Conservation (phyloP, 2,329 filamentous ascomycete genomes). For the Alternaria brassicicola region DNA sequence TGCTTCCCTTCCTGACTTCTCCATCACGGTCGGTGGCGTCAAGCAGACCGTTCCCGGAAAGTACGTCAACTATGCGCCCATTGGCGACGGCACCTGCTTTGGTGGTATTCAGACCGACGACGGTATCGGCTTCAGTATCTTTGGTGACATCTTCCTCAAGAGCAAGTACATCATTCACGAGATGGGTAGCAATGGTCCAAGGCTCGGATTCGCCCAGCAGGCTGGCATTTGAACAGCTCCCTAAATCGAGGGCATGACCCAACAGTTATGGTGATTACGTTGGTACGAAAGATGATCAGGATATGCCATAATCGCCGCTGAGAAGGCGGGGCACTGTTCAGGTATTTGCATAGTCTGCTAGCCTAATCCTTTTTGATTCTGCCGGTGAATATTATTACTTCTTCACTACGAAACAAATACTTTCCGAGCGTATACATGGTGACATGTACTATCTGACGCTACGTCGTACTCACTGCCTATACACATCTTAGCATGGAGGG, state of each 20-base stretch:
- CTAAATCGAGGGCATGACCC: not conserved
- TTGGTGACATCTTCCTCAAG: conserved; percentile 83
- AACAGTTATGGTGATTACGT: not conserved
- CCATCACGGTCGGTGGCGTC: conserved; percentile 57
- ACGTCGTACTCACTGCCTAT: not conserved
- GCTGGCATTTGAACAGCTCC: conserved; percentile 27
- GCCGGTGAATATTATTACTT: not conserved
- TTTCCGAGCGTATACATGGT: not conserved
- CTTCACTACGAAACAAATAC: not conserved
- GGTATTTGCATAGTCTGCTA: not conserved
- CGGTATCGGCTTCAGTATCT: conserved; percentile 68
- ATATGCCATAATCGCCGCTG: not conserved
- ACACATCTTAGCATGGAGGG: not conserved
- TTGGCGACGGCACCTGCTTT: conserved; percentile 63
- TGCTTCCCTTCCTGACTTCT: conserved; percentile 60
- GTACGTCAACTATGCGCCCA: conserved; percentile 61
- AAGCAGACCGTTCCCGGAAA: conserved; percentile 59
- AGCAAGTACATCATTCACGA: conserved; percentile 71
- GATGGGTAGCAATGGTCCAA: conserved; percentile 38
- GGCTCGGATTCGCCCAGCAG: conserved; percentile 55
- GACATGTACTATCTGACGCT: not conserved
- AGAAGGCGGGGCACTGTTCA: not conserved
- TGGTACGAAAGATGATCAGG: not conserved
- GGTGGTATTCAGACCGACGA: conserved; percentile 73
- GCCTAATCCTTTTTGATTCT: not conserved